Evolutionary conservation across 345 rosid species (phyloP).

Genomic region (Lagerstroemia speciosa): DNA sequence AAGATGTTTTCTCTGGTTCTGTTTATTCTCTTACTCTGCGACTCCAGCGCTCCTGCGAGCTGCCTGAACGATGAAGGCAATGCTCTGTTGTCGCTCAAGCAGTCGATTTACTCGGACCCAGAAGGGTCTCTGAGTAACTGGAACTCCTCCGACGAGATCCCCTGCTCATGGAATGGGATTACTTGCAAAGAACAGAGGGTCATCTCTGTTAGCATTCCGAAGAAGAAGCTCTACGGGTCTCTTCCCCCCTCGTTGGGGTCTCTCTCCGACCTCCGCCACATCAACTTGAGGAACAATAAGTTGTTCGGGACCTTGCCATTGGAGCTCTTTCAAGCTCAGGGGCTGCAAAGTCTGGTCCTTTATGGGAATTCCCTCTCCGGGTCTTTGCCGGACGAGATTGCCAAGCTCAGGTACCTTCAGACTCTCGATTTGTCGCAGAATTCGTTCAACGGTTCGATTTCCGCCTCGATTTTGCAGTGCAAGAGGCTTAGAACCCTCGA

Average conservation of each 20-base stretch:
- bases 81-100: conserved; percentile 70
- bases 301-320: conserved; percentile 56
- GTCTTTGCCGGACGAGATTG: conserved; percentile 56
- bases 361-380: conserved; percentile 85
- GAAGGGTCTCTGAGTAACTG: conserved; percentile 67
- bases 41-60: conserved; percentile 16
- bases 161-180: conserved; percentile 91
- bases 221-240: conserved; percentile 64
- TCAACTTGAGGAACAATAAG: conserved; percentile 74
- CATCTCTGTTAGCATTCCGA: conserved; percentile 77
- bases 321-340: conserved; percentile 65
- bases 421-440: conserved; percentile 80
- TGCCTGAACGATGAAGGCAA: conserved; percentile 55
- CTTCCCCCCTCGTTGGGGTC: conserved; percentile 75
- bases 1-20: conserved; percentile 30
- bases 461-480: conserved; percentile 63
- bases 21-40: conserved; percentile 24
- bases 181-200: conserved; percentile 77
- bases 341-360: conserved; percentile 86
- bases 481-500: conserved; percentile 62
- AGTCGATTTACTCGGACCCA: conserved; percentile 60
- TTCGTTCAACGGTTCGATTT: conserved; percentile 65
- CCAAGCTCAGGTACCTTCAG: conserved; percentile 65
- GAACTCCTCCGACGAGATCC: conserved; percentile 64
- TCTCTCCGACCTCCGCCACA: conserved; percentile 73